Base-by-base conservation (phyloP, 2,329 filamentous ascomycete genomes). In the Cadophora luteo-olivacea region DNA sequence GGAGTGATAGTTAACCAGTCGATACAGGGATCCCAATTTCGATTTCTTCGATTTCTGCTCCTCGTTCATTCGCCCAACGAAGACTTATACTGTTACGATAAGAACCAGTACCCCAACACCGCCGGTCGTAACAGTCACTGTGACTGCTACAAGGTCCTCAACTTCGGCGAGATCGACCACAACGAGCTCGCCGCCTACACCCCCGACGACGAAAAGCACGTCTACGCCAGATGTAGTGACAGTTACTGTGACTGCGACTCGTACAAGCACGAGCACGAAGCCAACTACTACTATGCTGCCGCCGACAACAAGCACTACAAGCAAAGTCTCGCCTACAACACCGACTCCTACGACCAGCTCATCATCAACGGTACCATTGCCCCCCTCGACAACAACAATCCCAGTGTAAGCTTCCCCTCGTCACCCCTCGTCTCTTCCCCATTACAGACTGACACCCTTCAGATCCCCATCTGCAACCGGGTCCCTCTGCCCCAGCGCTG, bases 1-100 rank as follows among this genome's bases (percentile, higher is more conserved):
- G 51, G 11, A 54, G 25, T 54, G 51, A 54, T 58, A 16, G n/a
- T 48, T 45, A n/a, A 45, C 62, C 49, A 45, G 22, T 16, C 36
- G 29, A 38, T 7, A 22, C 41, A 70, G 65, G 14, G 61, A 65
- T 48, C 55, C 65, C 14, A 49, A 67, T 36, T 65, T 65, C 14
- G 69, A 72, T 36, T 66, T 68, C 32, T 55, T 70, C 57, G 61
- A 48, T 9, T 72, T 72, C 48, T 72, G 70, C 48, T 69, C 66
- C 12, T 36, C 58, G 6, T 69, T 61, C 36, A 66, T 69, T 49
- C 65, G 62, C 36, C 61, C 70, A 14, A 68, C 70, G 5, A 54
- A 36, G 36, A 70, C 67, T 9, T 22, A 68, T 33, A 65, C 65
- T 1, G 51, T 51, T 6, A 70, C 69, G 4, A 48, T 36, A n/a